These are phyloP conservation scores for Globisporangium heterothallicum DNA, from an alignment of 352 stramenopile species.

Conservation along the genomic window DNA sequence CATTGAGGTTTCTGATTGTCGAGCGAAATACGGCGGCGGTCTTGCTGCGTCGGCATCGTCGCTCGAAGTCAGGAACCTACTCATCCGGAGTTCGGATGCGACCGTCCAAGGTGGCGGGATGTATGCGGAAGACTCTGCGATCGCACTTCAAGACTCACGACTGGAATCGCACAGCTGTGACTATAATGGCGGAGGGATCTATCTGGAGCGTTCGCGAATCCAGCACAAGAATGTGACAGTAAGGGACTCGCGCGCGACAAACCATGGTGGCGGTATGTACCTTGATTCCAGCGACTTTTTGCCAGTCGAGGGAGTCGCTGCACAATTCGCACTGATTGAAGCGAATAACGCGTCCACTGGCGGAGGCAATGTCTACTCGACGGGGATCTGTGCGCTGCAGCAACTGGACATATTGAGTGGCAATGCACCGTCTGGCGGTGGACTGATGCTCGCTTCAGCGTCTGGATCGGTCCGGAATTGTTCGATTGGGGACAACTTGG, in stretches of 20 bases:
- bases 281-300: constrained; percentile 16
- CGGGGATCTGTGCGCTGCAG: background rate
- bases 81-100: constrained; percentile 3
- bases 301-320: background rate
- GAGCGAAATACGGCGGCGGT: constrained; percentile 2
- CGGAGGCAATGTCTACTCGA: constrained; percentile 14
- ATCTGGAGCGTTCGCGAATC: constrained; percentile 18
- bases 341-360: constrained; percentile 9
- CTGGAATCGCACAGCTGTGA: constrained; percentile 3
- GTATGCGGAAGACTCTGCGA: constrained; percentile 10
- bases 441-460: constrained; percentile 4
- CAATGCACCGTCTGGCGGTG: constrained; percentile 15
- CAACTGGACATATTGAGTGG: constrained; percentile 4
- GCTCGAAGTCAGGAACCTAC: background rate
- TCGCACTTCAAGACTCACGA: constrained; percentile 8
- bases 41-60: background rate
- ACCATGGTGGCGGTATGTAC: constrained; percentile 32
- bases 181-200: constrained; percentile 26
- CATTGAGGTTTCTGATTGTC: constrained; percentile 6
- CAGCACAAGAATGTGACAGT: constrained; percentile 24
- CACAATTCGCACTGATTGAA: background rate
- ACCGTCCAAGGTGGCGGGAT: constrained; percentile 23
- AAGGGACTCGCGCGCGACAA: constrained; percentile 12
- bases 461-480: background rate
- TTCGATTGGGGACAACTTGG: constrained; percentile 1